Evolutionary conservation across 257 asterid genomes (phyloP).

Genomic region (Misopates orontium): DNA sequence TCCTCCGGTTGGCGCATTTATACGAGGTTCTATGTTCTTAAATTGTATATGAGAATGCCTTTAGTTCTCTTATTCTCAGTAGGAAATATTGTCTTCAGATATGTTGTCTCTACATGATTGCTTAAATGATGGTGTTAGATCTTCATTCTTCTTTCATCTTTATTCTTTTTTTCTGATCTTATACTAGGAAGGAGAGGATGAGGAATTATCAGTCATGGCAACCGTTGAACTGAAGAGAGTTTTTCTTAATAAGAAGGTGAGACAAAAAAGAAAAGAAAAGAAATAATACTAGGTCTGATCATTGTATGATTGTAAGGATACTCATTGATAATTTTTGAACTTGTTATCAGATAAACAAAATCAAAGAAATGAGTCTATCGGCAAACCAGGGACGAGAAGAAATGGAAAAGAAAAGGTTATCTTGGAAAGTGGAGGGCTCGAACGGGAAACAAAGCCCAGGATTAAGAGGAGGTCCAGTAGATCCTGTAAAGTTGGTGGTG

Average conservation of each 20-base stretch:
- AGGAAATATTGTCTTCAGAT: too few relatives aligned
- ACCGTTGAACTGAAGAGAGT: conserved; percentile 53
- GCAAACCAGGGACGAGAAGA: conserved; percentile 58
- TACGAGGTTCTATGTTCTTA: conserved; percentile 48
- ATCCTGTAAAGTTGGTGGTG: conserved; percentile 52
- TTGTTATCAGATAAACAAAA: conserved; percentile 32
- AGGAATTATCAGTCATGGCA: conserved; percentile 42
- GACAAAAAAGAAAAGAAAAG: background rate
- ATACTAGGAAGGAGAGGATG: conserved; percentile 54
- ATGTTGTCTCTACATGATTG: too few relatives aligned
- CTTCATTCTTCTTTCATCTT: too few relatives aligned
- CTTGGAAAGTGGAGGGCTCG: conserved; percentile 47
- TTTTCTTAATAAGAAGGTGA: conserved; percentile 50
- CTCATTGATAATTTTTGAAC: background rate
- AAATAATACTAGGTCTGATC: background rate
- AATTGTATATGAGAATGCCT: background rate
- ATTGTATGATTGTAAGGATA: background rate
- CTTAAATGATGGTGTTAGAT: too few relatives aligned
- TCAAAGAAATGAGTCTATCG: conserved; percentile 52
- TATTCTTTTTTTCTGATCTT: background rate
- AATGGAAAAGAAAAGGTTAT: conserved; percentile 55
- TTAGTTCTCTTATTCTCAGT: background rate
- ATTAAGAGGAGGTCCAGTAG: conserved; percentile 55
- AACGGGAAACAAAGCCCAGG: conserved; percentile 11
- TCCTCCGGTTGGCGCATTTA: conserved; percentile 61